Base-by-base conservation (phyloP, 345 rosid species). In the Eutrema heterophyllum region DNA sequence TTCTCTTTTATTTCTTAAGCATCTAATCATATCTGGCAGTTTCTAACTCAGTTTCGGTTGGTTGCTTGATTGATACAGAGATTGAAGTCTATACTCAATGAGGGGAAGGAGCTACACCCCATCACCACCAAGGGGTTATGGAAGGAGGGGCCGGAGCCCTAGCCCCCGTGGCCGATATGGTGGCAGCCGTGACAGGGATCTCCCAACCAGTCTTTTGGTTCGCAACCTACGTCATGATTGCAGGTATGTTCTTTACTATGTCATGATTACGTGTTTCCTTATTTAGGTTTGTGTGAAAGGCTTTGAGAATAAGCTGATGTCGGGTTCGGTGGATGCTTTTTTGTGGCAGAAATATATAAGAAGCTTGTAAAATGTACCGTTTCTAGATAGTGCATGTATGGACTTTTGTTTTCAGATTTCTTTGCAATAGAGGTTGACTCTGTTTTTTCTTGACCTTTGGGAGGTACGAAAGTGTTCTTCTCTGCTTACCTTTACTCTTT, bases 221-320 rank as follows among this genome's bases (percentile, higher is more conserved):
- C 99, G 99, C 40, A 92, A 96, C 80, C 93, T 96, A 65, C 97
- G 97, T 53, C 96, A 82, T 74, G 99, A 90, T 70, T 89, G 98
- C 88, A 92, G 98, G 99, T 96, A 39, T 64, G 57, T 63, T 70
- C 66, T 41, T 48, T 14, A 30, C 50, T 21, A 35, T 61, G 15
- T 27, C 21, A 6, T 60, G 74, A 49, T 11, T 60, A 30, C 5
- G 7, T 39, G n/a, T 50, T 14, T 43, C 38, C 27, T n/a, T 33
- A 48, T 72, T 41, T 18, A 52, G 44, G 10, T 21, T 36, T 30
- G 21, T 56, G 12, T 29, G 9, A 32, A 18, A 59, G 29, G 46
- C 27, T 59, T 36, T 36, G 4, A 9, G 5, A 21, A 18, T 21
- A 30, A 24, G 38, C 21, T 63, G 6, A 29, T 62, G 61, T 49